phyloP scores from a whole-genome alignment of 805 yeast genomes.

The Kodamaea kaohsiungensis region DNA sequence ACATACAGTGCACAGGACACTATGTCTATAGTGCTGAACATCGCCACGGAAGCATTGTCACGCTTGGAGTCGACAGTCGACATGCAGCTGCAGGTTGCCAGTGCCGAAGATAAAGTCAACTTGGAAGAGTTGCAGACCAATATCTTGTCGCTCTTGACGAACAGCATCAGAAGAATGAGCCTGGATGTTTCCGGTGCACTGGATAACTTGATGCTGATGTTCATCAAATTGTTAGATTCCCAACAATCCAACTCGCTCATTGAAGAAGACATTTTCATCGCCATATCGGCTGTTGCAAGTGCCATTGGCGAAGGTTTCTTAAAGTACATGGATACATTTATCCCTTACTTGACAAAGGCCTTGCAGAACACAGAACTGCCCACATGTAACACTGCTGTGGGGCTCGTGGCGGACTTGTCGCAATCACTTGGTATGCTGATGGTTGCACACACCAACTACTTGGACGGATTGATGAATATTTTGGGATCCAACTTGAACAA shows the following conservation, averaged over 20 bases:
- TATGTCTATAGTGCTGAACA: conserved; percentile 62
- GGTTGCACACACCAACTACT: conserved; percentile 53
- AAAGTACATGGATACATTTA: conserved; percentile 76
- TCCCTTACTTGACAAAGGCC: conserved; percentile 80
- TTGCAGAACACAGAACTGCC: conserved; percentile 81
- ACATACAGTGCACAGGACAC: conserved; percentile 71
- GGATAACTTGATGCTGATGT: conserved; percentile 81
- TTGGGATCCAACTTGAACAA: conserved; percentile 73
- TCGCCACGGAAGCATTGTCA: conserved; percentile 72
- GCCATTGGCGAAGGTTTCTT: conserved; percentile 72
- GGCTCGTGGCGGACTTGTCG: conserved; percentile 90
- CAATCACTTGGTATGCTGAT: conserved; percentile 80
- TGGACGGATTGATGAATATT: conserved; percentile 78
- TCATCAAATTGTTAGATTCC: conserved; percentile 62
- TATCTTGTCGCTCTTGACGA: conserved; percentile 74
- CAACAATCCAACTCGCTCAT: conserved; percentile 71
- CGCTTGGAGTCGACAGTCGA: conserved; percentile 72
- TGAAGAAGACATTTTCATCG: conserved; percentile 93
- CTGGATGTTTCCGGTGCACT: conserved; percentile 64
- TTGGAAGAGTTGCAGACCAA: conserved; percentile 89
- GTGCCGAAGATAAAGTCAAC: conserved; percentile 70
- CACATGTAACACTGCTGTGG: conserved; percentile 87
- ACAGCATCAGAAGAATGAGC: conserved; percentile 80
- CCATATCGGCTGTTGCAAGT: conserved; percentile 85
- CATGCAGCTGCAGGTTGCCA: conserved; percentile 54